Evolutionary conservation across 2,329 filamentous ascomycete species (phyloP).

Genomic region (Alternaria sp.): DNA sequence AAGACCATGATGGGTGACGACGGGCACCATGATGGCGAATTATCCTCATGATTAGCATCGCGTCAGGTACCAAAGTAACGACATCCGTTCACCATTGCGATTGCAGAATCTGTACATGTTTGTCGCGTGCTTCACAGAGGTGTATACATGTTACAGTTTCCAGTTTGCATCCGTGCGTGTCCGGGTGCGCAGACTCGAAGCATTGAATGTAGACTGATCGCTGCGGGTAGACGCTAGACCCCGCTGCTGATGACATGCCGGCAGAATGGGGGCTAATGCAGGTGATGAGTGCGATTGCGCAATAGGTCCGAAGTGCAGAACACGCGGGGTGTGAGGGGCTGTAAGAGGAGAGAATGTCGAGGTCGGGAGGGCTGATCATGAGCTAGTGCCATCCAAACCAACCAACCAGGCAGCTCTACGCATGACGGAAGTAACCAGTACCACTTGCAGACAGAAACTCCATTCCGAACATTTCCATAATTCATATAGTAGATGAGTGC

Average conservation of each 20-base stretch:
- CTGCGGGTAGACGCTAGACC: neutral
- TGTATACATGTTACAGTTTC: neutral
- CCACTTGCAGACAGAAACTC: neutral
- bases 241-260: neutral
- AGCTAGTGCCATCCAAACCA: neutral
- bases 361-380: neutral
- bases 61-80: neutral
- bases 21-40: slow-evolving; percentile 37
- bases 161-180: slow-evolving; percentile 1
- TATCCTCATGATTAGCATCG: slow-evolving; percentile 1
- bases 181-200: neutral
- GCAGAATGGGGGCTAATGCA: neutral
- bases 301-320: slow-evolving; percentile 15
- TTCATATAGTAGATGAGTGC: neutral
- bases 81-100: neutral
- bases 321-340: slow-evolving; percentile 5
- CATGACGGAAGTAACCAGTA: neutral
- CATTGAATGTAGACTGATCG: slow-evolving; percentile 6
- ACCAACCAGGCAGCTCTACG: neutral
- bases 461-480: neutral
- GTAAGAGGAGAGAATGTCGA: neutral
- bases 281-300: slow-evolving; percentile 8
- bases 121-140: neutral
- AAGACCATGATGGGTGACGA: slow-evolving; percentile 39
- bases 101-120: neutral